Evolutionary conservation across 2,329 filamentous ascomycete genomes (phyloP), one percentile per base, ranked within the genome.

Genomic region (Atkinsonella hypoxylon): DNA sequence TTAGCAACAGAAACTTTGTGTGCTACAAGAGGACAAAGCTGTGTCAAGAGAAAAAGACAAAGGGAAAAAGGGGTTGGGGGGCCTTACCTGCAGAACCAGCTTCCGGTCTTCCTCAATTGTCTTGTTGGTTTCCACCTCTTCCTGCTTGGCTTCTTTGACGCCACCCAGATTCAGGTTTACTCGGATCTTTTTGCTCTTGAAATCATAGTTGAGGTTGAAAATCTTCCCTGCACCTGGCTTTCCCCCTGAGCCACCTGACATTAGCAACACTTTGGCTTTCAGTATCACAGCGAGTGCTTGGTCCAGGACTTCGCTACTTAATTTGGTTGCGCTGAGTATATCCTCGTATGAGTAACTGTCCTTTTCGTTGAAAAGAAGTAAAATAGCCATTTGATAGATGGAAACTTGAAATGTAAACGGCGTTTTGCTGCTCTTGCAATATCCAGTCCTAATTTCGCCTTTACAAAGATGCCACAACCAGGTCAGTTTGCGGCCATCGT

Each of bases 401-500:
- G 91, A 97, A 11, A 98, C 94, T 66, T 95, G 89, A 75, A 98
- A 94, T 2, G 89, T 97, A 66, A 90, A 96, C 0, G 91, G 89
- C 1, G 89, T 88, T 72, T 96, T 97, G 61, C 81, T 82, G 63
- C 75, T 81, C 71, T 89, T 94, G 74, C 87, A 85, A 68, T 96
- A 98, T 62, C 90, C 91, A 38, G 90, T 87, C 67, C 90, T 91
- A 54, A 98, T 80, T 67, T 98, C 93, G 51, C 93, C 93, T 73
- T 97, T 98, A 77, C 89, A 97, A 48, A 98, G 74, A 65, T 97
- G 89, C 93, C 93, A 98, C 51, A 98, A 70, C 93, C 93, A 98
- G 8, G 91, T 95, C 39, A 98, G 76, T 71, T 97, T 98, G 54
- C 93, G 87, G 36, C 93, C 93, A 58, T 85, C 93, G 65, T 98